phyloP scores from a whole-genome alignment of 179 eudicot genomes.

The Silene noctiflora region DNA sequence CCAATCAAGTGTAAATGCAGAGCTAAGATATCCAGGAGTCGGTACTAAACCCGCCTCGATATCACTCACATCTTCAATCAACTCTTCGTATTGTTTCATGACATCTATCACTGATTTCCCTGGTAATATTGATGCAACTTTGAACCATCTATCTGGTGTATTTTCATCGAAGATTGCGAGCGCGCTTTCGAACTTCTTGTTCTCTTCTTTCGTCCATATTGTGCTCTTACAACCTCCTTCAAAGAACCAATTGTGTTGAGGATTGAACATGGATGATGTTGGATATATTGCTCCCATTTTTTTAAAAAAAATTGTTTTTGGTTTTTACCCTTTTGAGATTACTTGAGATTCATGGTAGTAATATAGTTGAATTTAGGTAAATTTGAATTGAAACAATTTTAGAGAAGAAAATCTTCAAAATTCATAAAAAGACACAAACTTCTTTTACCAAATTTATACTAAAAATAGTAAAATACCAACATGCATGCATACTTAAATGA shows the following conservation, averaged over 20 bases:
- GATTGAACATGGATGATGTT: conserved; percentile 27
- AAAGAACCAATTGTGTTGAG: conserved; percentile 33
- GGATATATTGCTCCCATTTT: conserved; percentile 54
- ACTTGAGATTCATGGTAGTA: conserved; percentile 12
- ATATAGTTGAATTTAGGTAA: conserved; percentile 20
- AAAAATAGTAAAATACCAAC: conserved; percentile 11
- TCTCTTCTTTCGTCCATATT: conserved; percentile 82
- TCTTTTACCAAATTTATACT: conserved; percentile 3
- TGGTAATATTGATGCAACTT: conserved; percentile 68
- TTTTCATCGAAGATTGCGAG: conserved; percentile 63
- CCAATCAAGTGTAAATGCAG: conserved; percentile 64
- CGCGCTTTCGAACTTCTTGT: conserved; percentile 80
- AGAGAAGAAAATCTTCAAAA: conserved; percentile 29
- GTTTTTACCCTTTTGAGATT: conserved; percentile 12
- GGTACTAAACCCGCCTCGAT: conserved; percentile 88
- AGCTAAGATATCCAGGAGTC: conserved; percentile 59
- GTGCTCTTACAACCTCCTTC: conserved; percentile 33
- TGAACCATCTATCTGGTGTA: conserved; percentile 70
- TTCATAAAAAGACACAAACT: too few species aligned
- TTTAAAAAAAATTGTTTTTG: not conserved
- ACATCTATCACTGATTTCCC: conserved; percentile 84
- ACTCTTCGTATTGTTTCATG: conserved; percentile 49
- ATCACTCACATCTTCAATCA: conserved; percentile 72
- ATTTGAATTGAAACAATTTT: conserved; percentile 28
- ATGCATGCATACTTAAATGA: conserved; percentile 14